These are phyloP conservation scores for Hymenoscyphus fraxineus DNA, from an alignment of 2,329 filamentous ascomycete genomes.

Conservation along the genomic window DNA sequence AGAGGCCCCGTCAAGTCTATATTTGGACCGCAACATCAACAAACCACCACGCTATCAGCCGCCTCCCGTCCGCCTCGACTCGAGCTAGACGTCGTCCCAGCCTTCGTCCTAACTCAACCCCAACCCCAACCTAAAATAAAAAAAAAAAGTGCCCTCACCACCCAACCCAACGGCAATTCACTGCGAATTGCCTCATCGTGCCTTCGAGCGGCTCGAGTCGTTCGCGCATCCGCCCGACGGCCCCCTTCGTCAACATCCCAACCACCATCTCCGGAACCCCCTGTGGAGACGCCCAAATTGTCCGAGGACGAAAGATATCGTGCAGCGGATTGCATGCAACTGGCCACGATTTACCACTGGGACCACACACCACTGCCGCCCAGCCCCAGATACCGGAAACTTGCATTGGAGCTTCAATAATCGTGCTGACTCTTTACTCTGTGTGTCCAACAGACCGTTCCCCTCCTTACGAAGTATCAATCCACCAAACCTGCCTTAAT, in stretches of 20 bases:
- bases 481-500: slow-evolving; percentile 11
- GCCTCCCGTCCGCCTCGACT: slow-evolving; percentile 9
- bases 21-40: slow-evolving; percentile 24
- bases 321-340: slow-evolving; percentile 22
- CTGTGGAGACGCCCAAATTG: slow-evolving; percentile 14
- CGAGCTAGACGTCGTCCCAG: slow-evolving; percentile 6
- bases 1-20: slow-evolving; percentile 8
- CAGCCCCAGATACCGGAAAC: slow-evolving; percentile 23
- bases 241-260: background rate
- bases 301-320: slow-evolving; percentile 22
- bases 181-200: background rate
- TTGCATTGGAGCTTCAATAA: slow-evolving; percentile 26
- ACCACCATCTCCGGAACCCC: slow-evolving; percentile 6
- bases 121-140: background rate
- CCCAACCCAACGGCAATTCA: background rate
- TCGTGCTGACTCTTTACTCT: slow-evolving; percentile 26
- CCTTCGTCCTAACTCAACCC: background rate
- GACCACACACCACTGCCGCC: slow-evolving; percentile 12
- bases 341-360: slow-evolving; percentile 16
- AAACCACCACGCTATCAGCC: slow-evolving; percentile 14
- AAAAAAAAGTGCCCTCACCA: too few relatives aligned
- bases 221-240: slow-evolving; percentile 4
- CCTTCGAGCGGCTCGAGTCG: slow-evolving; percentile 1
- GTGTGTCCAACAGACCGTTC: slow-evolving; percentile 26
- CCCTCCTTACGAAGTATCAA: slow-evolving; percentile 23